Percentiles rank a stretch among this genome's conserved stretches.
phyloP scores from a whole-genome alignment of 208 protist genomes.

The Crithidia sp. region DNA sequence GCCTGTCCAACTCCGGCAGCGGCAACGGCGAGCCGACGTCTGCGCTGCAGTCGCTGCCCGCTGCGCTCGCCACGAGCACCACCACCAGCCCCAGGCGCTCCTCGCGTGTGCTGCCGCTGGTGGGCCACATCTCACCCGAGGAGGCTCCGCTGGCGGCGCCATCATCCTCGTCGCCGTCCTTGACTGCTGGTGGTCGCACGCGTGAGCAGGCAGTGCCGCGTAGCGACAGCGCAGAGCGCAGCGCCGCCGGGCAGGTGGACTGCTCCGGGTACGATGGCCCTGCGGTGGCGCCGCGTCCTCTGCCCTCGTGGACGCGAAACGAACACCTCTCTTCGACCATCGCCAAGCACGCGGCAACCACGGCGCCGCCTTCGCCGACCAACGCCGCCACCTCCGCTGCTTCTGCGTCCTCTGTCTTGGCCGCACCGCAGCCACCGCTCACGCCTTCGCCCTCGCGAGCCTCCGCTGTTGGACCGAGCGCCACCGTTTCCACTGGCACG shows the following conservation, averaged over 20 bases:
- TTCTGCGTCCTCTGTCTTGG: neutral
- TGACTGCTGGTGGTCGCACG: neutral
- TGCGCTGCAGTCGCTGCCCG: neutral
- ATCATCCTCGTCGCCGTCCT: neutral
- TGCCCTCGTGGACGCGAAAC: conserved; percentile 8
- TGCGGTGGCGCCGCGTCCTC: neutral
- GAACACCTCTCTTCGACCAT: neutral
- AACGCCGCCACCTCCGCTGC: neutral
- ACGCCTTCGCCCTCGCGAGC: neutral
- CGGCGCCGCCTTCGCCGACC: neutral
- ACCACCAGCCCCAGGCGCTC: conserved; percentile 19
- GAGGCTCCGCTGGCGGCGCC: conserved; percentile 1
- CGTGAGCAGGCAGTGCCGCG: conserved; percentile 1
- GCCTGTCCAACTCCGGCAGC: conserved; percentile 5
- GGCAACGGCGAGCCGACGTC: conserved; percentile 6
- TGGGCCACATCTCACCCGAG: conserved; percentile 20
- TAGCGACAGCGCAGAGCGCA: neutral
- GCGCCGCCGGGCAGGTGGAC: neutral
- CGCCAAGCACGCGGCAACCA: conserved; percentile 10
- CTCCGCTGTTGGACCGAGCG: neutral
- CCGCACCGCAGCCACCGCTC: neutral
- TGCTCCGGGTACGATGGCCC: neutral
- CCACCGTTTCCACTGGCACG: neutral
- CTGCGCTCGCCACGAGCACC: neutral
- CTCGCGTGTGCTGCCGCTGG: conserved; percentile 21